phyloP scores from a whole-genome alignment of 2,329 filamentous ascomycete genomes.

The Fusarium tupiense region DNA sequence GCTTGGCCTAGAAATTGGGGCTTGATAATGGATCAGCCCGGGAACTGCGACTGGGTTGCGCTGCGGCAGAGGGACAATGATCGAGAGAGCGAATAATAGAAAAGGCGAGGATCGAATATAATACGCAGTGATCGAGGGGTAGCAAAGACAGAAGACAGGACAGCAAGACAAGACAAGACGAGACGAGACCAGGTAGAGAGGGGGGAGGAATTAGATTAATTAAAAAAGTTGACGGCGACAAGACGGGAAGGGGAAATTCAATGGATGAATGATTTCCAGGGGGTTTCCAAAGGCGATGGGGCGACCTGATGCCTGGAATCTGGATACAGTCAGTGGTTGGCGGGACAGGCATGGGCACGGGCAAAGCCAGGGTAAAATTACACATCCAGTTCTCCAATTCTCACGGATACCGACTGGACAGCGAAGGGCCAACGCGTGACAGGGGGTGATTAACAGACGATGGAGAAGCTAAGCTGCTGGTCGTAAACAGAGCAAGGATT shows the following conservation, averaged over 20 bases:
- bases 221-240: slow-evolving; percentile 18
- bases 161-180: neutral
- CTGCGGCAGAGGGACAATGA: neutral
- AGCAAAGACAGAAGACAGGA: slow-evolving; percentile 13
- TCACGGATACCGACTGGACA: slow-evolving; percentile 18
- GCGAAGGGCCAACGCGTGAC: slow-evolving; percentile 17
- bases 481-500: slow-evolving; percentile 24
- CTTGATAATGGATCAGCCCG: neutral
- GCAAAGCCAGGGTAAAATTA: slow-evolving; percentile 42
- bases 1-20: slow-evolving; percentile 15
- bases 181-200: slow-evolving; percentile 12
- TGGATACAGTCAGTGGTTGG: slow-evolving; percentile 38
- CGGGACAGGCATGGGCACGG: slow-evolving; percentile 32
- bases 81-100: slow-evolving; percentile 2
- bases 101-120: neutral
- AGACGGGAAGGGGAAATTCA: slow-evolving; percentile 37
- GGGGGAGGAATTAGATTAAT: slow-evolving; percentile 31
- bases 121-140: slow-evolving; percentile 10
- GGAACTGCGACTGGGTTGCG: neutral
- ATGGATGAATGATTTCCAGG: slow-evolving; percentile 42
- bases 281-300: slow-evolving; percentile 39
- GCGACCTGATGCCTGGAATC: slow-evolving; percentile 30
- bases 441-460: slow-evolving; percentile 22
- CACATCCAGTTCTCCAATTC: slow-evolving; percentile 29
- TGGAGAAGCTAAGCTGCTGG: slow-evolving; percentile 1